These are phyloP conservation scores for Fonsecaea monophora DNA, from an alignment of 2,329 filamentous ascomycete species.

Conservation along the genomic window DNA sequence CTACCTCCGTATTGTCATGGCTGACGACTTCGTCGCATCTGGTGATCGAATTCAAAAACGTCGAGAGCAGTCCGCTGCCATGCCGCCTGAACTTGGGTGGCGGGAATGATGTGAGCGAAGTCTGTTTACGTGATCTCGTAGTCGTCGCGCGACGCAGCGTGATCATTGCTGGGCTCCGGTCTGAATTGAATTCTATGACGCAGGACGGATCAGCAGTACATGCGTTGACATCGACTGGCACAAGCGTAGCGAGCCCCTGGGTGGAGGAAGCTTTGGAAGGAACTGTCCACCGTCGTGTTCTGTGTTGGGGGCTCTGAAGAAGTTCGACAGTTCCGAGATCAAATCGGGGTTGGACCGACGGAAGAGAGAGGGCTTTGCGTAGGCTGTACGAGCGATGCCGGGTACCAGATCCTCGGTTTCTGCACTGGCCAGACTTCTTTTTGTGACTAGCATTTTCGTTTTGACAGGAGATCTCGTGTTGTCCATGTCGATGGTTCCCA, in stretches of 20 bases:
- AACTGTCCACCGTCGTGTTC: constrained; percentile 36
- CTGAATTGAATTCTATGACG: constrained; percentile 10
- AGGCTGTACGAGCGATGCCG: not conserved
- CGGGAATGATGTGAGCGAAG: constrained; percentile 38
- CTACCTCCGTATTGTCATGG: constrained; percentile 5
- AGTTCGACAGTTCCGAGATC: constrained; percentile 15
- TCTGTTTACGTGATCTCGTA: constrained; percentile 18
- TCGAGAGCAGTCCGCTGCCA: constrained; percentile 32
- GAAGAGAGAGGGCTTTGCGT: constrained; percentile 24
- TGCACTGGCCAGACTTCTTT: constrained; percentile 8
- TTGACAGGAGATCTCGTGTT: not conserved
- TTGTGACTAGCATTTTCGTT: not conserved
- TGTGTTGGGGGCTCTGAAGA: constrained; percentile 9
- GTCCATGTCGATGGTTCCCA: constrained; percentile 15
- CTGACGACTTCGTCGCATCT: constrained; percentile 11
- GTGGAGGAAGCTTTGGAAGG: constrained; percentile 35
- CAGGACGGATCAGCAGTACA: constrained; percentile 12
- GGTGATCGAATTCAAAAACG: constrained; percentile 34
- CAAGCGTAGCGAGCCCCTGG: constrained; percentile 31
- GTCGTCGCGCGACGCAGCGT: constrained; percentile 39
- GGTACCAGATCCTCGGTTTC: not conserved
- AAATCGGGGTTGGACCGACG: constrained; percentile 25
- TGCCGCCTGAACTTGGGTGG: constrained; percentile 34
- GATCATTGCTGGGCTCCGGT: constrained; percentile 39
- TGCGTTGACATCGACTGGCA: constrained; percentile 23